Conservation (phyloP, 129 eudicot species). For the Apium graveolens region DNA sequence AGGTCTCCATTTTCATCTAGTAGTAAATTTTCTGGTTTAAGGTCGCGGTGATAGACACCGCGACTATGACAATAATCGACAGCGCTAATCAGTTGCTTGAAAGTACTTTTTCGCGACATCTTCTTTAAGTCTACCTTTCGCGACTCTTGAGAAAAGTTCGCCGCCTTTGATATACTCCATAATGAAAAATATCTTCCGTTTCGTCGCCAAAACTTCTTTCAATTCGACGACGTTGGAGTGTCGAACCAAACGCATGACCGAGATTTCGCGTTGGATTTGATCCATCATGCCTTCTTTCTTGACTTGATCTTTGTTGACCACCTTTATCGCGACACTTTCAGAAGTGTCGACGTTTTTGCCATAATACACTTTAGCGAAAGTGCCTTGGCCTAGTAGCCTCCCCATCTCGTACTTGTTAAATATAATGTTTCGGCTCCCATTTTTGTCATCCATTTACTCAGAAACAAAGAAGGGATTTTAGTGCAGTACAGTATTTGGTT, state of each 20-base stretch:
- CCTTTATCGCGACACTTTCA: constrained; percentile 77
- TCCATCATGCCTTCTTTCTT: constrained; percentile 61
- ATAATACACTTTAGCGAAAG: constrained; percentile 80
- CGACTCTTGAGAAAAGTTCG: constrained; percentile 66
- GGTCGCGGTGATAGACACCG: constrained; percentile 66
- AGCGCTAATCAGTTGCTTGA: constrained; percentile 79
- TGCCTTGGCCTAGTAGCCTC: constrained; percentile 69
- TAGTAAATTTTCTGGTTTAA: constrained; percentile 72
- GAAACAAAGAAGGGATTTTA: background rate
- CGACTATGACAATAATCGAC: constrained; percentile 81
- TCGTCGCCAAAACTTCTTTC: constrained; percentile 74
- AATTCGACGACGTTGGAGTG: constrained; percentile 78
- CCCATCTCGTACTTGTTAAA: constrained; percentile 90
- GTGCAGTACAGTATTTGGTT: background rate
- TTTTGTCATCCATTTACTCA: background rate
- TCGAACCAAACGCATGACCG: constrained; percentile 67
- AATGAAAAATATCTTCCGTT: constrained; percentile 46
- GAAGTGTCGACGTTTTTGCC: constrained; percentile 35
- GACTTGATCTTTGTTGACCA: constrained; percentile 62
- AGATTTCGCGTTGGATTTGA: constrained; percentile 69
- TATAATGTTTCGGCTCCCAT: constrained; percentile 25
- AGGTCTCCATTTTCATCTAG: constrained; percentile 54
- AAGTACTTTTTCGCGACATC: constrained; percentile 61
- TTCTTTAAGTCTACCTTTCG: constrained; percentile 53
- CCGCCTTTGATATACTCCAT: constrained; percentile 89